Base-by-base conservation (phyloP, 2,329 filamentous ascomycete genomes). In the Diaporthe aspalathi region DNA sequence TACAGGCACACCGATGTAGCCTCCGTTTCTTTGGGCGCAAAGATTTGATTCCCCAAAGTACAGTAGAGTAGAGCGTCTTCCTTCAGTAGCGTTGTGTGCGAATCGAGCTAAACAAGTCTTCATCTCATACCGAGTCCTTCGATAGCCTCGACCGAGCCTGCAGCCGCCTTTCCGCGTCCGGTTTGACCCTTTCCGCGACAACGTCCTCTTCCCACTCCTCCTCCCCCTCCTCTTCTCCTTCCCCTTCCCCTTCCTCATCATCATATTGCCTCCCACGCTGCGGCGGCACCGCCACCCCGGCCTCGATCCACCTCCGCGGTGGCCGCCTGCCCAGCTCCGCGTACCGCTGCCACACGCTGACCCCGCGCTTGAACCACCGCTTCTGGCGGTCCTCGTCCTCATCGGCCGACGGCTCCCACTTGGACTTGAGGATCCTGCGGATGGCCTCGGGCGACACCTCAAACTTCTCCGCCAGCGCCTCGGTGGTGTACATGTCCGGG, bases 361-460 rank as follows among this genome's bases (percentile, higher is more conserved):
- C 85, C 71, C 90, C 90, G 67, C 90, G 84, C 22, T 85, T 84
- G 76, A 88, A 87, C 90, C 90, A 92, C 29, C 90, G 83, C 75
- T 84, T 81, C 77, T 90, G 87, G 68, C 90, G 85, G 3, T 87
- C 82, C 72, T 85, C 79, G 73, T 90, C 88, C 76, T 91, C 87
- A 32, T 86, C 84, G 35, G 86, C 77, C 9, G 79, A 84, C 4
- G 93, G 91, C 76, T 82, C 82, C 91, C 93, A 96, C 72, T 93
- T 94, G 79, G 89, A 90, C 83, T 89, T 94, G 73, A 99, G 83
- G 67, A 99, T 97, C 45, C 96, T 89, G 14, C 95, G 90, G 72
- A 98, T 93, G 0, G 91, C 93, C 79, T 99, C 96, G 2, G 93
- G 86, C 0, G 94, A 94, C n/a, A 98, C 86, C 80, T 94, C 87